phyloP scores from a whole-genome alignment of 495 filamentous ascomycete species.

The Friedmanniomyces simplex region DNA sequence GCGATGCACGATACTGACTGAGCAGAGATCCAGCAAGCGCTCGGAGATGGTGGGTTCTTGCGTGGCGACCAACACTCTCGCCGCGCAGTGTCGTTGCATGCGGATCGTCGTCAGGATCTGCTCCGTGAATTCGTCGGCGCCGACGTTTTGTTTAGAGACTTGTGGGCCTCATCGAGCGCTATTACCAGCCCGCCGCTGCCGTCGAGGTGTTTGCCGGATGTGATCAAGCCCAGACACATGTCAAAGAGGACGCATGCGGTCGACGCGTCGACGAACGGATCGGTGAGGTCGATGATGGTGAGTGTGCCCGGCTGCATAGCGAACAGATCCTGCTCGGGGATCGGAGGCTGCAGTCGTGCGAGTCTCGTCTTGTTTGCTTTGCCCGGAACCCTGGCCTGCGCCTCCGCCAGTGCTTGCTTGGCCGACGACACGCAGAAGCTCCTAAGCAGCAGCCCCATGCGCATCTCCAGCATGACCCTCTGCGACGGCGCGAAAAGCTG shows the following conservation, averaged over 20 bases:
- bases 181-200: conserved; percentile 37
- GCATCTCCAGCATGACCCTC: conserved; percentile 29
- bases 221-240: conserved; percentile 41
- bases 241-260: conserved; percentile 61
- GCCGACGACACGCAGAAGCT: conserved; percentile 29
- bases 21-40: conserved; percentile 57
- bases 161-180: conserved; percentile 51
- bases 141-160: conserved; percentile 40
- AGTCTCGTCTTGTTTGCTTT: neutral
- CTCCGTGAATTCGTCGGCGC: conserved; percentile 47
- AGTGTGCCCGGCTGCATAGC: conserved; percentile 40
- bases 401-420: conserved; percentile 4
- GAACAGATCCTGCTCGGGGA: conserved; percentile 20
- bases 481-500: conserved; percentile 35
- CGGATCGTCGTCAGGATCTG: conserved; percentile 54
- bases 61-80: conserved; percentile 60
- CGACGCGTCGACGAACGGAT: conserved; percentile 56
- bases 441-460: conserved; percentile 37
- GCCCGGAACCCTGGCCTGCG: conserved; percentile 4
- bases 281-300: conserved; percentile 66
- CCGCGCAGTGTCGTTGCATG: conserved; percentile 58
- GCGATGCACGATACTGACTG: conserved; percentile 63
- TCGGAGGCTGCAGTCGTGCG: neutral
- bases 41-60: conserved; percentile 71
- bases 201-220: neutral